phyloP scores from a whole-genome alignment of 108 stramenopile genomes.

The Ochromonas danica region DNA sequence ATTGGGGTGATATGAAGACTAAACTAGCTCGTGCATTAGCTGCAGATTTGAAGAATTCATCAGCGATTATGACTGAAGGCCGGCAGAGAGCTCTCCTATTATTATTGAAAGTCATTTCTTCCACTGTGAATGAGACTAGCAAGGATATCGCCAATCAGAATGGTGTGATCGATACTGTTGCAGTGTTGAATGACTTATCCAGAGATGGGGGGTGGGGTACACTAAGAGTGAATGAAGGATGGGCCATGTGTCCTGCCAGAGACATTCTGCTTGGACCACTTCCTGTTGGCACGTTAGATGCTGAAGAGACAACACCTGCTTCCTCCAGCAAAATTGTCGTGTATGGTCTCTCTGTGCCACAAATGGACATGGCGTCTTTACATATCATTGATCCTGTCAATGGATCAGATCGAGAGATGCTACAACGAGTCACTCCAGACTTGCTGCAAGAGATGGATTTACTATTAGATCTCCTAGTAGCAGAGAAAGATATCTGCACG shows the following conservation, averaged over 20 bases:
- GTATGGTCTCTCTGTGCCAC: too few relatives aligned
- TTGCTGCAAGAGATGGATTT: too few relatives aligned
- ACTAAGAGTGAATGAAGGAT: background rate
- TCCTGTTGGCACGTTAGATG: too few relatives aligned
- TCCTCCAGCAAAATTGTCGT: too few relatives aligned
- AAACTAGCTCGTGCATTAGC: background rate
- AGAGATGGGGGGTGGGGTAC: background rate
- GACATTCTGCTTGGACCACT: background rate
- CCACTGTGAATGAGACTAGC: background rate
- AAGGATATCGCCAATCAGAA: background rate
- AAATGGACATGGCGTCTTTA: too few relatives aligned
- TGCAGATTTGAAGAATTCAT: background rate
- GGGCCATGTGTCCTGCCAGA: background rate
- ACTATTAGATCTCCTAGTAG: too few relatives aligned
- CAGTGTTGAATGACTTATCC: background rate
- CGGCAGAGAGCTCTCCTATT: background rate
- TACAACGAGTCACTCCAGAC: too few relatives aligned
- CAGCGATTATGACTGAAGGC: background rate
- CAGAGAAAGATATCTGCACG: too few relatives aligned
- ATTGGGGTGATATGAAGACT: conserved; percentile 11
- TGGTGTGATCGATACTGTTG: background rate
- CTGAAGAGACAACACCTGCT: too few relatives aligned
- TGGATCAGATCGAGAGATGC: too few relatives aligned
- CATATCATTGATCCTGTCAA: too few relatives aligned
- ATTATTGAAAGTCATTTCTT: conserved; percentile 10